Base-by-base conservation (phyloP, 1,139 yeast genomes). In the Magnusiomyces magnusii region DNA sequence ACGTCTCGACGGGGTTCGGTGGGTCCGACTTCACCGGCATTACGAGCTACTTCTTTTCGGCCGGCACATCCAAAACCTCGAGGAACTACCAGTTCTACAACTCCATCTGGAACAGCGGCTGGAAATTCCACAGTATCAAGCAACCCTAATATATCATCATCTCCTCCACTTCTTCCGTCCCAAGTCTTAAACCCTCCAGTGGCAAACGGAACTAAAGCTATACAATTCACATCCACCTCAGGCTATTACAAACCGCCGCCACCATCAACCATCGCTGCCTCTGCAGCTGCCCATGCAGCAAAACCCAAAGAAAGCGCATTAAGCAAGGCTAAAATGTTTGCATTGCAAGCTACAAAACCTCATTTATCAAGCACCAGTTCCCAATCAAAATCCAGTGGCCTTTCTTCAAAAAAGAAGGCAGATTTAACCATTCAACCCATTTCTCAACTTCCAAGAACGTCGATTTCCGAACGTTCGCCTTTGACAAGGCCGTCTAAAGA, bases 401-500 rank as follows among this genome's bases (percentile, higher is more conserved):
- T 64, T 39, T 55, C 60, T 2, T 54, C 68, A 52, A 65, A 68
- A 52, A 65, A 65, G 56, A 69, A 70, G 55, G 64, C 70, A 1
- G 76, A 73, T 57, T 60, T 73, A 53, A 71, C 74, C 2, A 66
- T 73, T 47, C 73, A 72, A 56, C 69, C 73, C 2, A 56, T 66
- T 25, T 21, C 49, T 41, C 67, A 67, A 7, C 23, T 63, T 57
- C 71, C 67, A 0, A 61, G 75, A n/a, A 67, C 75, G 2, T 65
- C 74, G 0, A 57, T 73, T 5, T 67, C 72, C 1, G 76, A 73
- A 53, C 58, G 74, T 51, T 75, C 78, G 0, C 80, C 81, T 0
- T 61, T 77, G 52, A 70, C 75, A 1, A 62, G 79, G 36, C 75
- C 79, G 0, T 76, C 79, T 0, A 73, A 74, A 58, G 80, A 77